phyloP scores from a whole-genome alignment of 257 asterid species.

The Scutellaria galericulata region DNA sequence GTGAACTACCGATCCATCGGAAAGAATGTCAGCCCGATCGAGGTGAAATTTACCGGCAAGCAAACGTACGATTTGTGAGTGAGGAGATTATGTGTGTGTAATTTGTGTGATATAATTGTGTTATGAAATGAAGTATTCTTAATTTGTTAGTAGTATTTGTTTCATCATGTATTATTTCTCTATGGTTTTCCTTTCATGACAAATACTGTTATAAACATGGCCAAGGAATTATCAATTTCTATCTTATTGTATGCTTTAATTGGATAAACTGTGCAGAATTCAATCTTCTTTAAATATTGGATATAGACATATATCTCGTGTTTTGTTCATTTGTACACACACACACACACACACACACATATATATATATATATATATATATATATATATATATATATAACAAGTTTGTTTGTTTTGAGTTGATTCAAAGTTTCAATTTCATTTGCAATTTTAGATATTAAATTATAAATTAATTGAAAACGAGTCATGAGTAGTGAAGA shows the following conservation, averaged over 20 bases:
- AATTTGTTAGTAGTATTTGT: not conserved
- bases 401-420: too few species aligned
- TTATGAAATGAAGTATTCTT: slow-evolving; percentile 15
- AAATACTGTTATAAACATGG: slow-evolving; percentile 24
- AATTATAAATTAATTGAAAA: too few species aligned
- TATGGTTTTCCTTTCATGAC: not conserved
- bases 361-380: too few species aligned
- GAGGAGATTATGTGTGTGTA: slow-evolving; percentile 34
- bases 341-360: too few species aligned
- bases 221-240: not conserved
- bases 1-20: slow-evolving; percentile 76
- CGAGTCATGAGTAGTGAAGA: too few species aligned
- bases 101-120: slow-evolving; percentile 29
- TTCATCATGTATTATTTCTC: slow-evolving; percentile 25
- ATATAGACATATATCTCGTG: too few species aligned
- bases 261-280: too few species aligned
- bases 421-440: too few species aligned
- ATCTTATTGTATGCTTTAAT: not conserved
- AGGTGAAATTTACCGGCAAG: slow-evolving; percentile 92
- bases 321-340: too few species aligned
- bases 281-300: too few species aligned
- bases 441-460: too few species aligned
- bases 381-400: too few species aligned
- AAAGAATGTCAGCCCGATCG: slow-evolving; percentile 77
- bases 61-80: slow-evolving; percentile 80